These are phyloP conservation scores for Aurantiochytrium sp. DNA, from an alignment of 108 stramenopile species.

Conservation along the genomic window DNA sequence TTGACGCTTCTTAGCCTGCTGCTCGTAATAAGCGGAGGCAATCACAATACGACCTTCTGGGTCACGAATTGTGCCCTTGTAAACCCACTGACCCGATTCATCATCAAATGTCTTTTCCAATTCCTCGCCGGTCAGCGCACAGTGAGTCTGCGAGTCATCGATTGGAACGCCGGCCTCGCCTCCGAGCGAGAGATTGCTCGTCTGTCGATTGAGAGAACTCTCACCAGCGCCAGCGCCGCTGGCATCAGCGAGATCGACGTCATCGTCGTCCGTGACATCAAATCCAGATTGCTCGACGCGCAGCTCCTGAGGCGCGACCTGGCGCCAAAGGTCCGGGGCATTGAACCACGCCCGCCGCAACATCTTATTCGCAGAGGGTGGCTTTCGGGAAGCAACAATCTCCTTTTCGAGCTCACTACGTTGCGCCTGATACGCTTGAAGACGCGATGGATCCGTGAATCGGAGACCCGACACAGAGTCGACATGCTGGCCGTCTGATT, in stretches of 20 bases:
- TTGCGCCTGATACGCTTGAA: not conserved
- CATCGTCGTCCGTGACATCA: not conserved
- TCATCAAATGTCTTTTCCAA: not conserved
- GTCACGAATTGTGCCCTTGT: not conserved
- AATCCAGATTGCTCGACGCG: not conserved
- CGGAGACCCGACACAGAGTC: not conserved
- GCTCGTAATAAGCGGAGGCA: slow-evolving; percentile 8
- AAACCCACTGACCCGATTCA: not conserved
- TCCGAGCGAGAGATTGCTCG: not conserved
- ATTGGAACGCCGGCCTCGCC: not conserved
- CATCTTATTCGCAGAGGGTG: not conserved
- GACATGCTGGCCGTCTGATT: not conserved
- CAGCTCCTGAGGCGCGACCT: not conserved
- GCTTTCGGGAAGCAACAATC: not conserved
- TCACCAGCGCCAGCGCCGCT: not conserved
- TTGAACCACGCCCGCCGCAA: not conserved
- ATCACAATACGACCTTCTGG: not conserved
- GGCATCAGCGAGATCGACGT: not conserved
- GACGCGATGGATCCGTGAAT: not conserved
- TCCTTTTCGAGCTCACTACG: not conserved
- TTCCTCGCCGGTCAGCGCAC: not conserved
- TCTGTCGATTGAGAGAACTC: not conserved
- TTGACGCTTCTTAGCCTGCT: not conserved
- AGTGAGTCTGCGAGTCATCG: not conserved
- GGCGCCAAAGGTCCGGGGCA: not conserved